Evolutionary conservation across 441 rosid genomes (phyloP).

Genomic region (Metrosideros polymorpha): DNA sequence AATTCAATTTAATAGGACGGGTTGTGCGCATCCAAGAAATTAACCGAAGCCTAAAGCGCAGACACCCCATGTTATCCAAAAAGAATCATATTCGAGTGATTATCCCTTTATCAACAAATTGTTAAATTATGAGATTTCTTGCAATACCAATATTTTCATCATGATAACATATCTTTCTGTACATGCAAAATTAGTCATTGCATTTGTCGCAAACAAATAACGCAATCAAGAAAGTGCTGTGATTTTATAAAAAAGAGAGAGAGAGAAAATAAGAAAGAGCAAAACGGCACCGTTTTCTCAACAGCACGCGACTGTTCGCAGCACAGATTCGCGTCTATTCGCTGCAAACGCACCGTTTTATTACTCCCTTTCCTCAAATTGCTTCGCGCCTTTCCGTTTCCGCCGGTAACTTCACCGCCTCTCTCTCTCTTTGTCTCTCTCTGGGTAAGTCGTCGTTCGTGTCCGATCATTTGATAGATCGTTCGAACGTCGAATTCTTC

Average conservation of each 20-base stretch:
- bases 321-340: not conserved
- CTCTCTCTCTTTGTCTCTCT: not conserved
- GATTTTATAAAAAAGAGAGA: not conserved
- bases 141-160: not conserved
- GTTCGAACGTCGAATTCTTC: not conserved
- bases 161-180: not conserved
- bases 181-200: not conserved
- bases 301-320: not conserved
- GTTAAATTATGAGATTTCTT: not conserved
- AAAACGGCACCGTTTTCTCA: not conserved
- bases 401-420: not conserved
- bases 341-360: not conserved
- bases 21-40: fast-evolving
- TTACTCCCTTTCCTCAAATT: not conserved
- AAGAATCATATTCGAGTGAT: not conserved
- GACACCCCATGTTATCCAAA: fast-evolving
- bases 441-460: not conserved
- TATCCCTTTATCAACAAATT: not conserved
- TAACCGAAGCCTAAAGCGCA: not conserved
- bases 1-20: not conserved
- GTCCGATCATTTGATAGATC: not conserved
- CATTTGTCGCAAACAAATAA: not conserved
- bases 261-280: not conserved
- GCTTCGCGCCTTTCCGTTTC: not conserved
- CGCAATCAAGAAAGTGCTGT: not conserved